Percentiles rank a stretch among this genome's conserved stretches.
These are phyloP conservation scores for Leccinum subtestaceum DNA, from an alignment of 768 basidiomycete species.

Conservation along the genomic window DNA sequence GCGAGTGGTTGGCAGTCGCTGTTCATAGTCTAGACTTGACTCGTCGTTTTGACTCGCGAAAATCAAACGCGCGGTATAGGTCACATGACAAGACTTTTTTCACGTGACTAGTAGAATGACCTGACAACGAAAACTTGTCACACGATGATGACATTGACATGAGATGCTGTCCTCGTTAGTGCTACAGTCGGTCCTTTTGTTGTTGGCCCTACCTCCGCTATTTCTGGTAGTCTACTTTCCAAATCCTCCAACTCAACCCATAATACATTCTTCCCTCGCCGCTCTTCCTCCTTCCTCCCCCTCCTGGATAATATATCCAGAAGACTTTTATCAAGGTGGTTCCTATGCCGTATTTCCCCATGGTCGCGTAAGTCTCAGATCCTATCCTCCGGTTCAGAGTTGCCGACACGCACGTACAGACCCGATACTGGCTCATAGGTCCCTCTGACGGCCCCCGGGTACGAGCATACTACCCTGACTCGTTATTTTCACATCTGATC, in stretches of 20 bases:
- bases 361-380: constrained; percentile 50
- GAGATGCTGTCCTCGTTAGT: constrained; percentile 2
- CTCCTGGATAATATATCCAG: constrained; percentile 72
- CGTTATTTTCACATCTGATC: constrained; percentile 3
- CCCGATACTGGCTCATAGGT: constrained; percentile 76
- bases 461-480: constrained; percentile 10
- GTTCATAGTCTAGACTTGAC: constrained; percentile 22
- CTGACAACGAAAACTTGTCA: no score
- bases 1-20: constrained; percentile 41
- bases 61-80: constrained; percentile 32
- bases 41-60: constrained; percentile 19
- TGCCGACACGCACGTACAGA: constrained; percentile 35
- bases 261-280: constrained; percentile 57
- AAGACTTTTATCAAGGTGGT: constrained; percentile 59
- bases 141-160: no score
- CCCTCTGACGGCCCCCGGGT: constrained; percentile 66
- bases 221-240: constrained; percentile 67
- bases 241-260: constrained; percentile 47
- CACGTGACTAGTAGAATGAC: constrained; percentile 20
- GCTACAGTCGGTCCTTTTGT: constrained; percentile 32
- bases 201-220: constrained; percentile 60
- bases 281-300: constrained; percentile 52
- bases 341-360: constrained; percentile 63
- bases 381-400: background rate
- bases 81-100: constrained; percentile 34